phyloP scores from a whole-genome alignment of 306 rosid species.

The Begonia loranthoides region DNA sequence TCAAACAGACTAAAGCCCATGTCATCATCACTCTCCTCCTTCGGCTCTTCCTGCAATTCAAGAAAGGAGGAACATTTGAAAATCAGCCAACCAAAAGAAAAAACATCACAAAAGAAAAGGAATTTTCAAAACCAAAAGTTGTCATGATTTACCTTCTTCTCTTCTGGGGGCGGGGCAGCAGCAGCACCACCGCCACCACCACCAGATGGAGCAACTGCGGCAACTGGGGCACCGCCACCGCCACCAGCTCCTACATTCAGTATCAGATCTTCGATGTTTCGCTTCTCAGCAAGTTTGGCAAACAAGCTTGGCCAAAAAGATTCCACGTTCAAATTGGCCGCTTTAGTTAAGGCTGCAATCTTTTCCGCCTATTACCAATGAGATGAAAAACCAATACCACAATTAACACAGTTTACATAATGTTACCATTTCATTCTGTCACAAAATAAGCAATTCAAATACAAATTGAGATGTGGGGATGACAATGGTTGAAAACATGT shows the following conservation, averaged over 20 bases:
- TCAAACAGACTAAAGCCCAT: slow-evolving; percentile 45
- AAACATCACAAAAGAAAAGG: neutral
- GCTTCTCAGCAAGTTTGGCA: slow-evolving; percentile 57
- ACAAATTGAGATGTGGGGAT: too few species aligned
- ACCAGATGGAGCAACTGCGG: slow-evolving; percentile 20
- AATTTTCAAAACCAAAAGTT: too few species aligned
- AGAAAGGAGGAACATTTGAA: neutral
- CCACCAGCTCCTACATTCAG: slow-evolving; percentile 38
- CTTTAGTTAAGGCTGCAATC: slow-evolving; percentile 37
- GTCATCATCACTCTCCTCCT: slow-evolving; percentile 26
- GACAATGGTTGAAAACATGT: too few species aligned
- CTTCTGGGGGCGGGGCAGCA: slow-evolving; percentile 38
- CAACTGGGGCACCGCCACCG: slow-evolving; percentile 26
- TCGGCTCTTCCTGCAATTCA: slow-evolving; percentile 30
- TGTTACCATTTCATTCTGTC: too few species aligned
- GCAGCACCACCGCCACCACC: slow-evolving; percentile 20
- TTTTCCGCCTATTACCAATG: slow-evolving; percentile 40
- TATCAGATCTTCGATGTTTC: slow-evolving; percentile 43
- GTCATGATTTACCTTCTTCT: slow-evolving; percentile 39
- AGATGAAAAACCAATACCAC: neutral
- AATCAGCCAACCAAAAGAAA: neutral
- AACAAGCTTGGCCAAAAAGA: slow-evolving; percentile 63
- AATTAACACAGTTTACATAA: too few species aligned
- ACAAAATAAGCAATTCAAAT: too few species aligned
- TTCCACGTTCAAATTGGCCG: slow-evolving; percentile 40